Evolutionary conservation across 1,139 yeast species (phyloP), one percentile per base, ranked within the genome.

Genomic region (Yamadazyma taylorii): DNA sequence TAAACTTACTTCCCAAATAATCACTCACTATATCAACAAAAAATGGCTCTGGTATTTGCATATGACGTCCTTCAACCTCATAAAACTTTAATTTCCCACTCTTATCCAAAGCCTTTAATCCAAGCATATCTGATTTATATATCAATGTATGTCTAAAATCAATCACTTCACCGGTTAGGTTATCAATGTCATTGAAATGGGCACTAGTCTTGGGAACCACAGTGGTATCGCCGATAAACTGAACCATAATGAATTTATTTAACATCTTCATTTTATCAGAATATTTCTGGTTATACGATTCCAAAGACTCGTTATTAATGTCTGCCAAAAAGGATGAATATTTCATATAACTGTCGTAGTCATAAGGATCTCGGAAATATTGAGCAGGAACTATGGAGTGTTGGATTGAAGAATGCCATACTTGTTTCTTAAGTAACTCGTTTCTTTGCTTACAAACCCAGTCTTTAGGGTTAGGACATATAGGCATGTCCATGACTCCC

Each of bases 141-240:
- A 80, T 48, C 2, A 56, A 57, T 0, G 90, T 73, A 23, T 77
- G 55, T 12, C 72, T 66, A 39, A 81, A 70, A 0, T 75, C 72
- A 9, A 79, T 61, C 0, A 64, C 41, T 0, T 54, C 50, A 0
- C 78, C 81, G 0, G 73, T 58, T 1, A 47, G 47, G 1, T 61
- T 53, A 49, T 81, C 79, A 17, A 65, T 51, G 48, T 84, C 92
- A 34, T 62, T 71, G 51, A 85, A 82, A 75, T 78, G 76, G 0
- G 90, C 80, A 41, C 84, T 78, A 39, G 82, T 85, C 52, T 79
- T 81, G 1, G 95, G 95, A 1, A 81, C 80, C 11, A 86, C 64
- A 1, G 85, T 82, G 13, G 74, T 73, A 55, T 86, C 95, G 36
- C 76, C 61, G 1, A 61, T 58, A 48, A 86, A 86, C 58, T 68